Conservation (phyloP, 805 yeast genomes). For the Lachancea mirantina region DNA sequence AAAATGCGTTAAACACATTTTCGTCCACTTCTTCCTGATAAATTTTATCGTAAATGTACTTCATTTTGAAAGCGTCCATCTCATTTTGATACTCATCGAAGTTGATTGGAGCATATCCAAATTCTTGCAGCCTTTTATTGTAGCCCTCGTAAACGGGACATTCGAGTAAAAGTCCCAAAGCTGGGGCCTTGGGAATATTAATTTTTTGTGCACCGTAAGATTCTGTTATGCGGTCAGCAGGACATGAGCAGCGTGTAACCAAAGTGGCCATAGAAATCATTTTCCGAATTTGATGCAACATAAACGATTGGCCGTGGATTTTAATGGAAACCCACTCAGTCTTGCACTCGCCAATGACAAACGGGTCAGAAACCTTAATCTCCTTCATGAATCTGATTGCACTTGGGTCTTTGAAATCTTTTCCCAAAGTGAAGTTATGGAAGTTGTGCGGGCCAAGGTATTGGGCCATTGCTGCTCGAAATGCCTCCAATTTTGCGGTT, state of each 20-base stretch:
- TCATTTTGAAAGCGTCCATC: constrained; percentile 82
- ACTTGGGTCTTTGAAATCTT: constrained; percentile 74
- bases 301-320: constrained; percentile 96
- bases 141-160: constrained; percentile 87
- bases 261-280: constrained; percentile 95
- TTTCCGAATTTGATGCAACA: constrained; percentile 96
- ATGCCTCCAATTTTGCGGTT: constrained; percentile 48
- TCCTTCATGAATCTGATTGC: constrained; percentile 77
- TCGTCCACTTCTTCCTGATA: constrained; percentile 85
- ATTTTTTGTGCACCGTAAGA: constrained; percentile 70
- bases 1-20: constrained; percentile 84
- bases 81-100: constrained; percentile 58
- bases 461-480: constrained; percentile 61
- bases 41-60: constrained; percentile 84
- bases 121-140: constrained; percentile 59
- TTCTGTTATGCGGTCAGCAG: constrained; percentile 63
- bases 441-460: constrained; percentile 89
- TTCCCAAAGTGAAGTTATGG: constrained; percentile 83
- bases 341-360: constrained; percentile 79
- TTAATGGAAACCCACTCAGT: constrained; percentile 96
- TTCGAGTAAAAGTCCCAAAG: constrained; percentile 83
- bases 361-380: constrained; percentile 77
- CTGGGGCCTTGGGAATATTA: constrained; percentile 96
- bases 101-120: constrained; percentile 71
- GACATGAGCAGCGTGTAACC: constrained; percentile 80